Evolutionary conservation across 306 rosid genomes (phyloP).

Genomic region (Calophaca sinica): DNA sequence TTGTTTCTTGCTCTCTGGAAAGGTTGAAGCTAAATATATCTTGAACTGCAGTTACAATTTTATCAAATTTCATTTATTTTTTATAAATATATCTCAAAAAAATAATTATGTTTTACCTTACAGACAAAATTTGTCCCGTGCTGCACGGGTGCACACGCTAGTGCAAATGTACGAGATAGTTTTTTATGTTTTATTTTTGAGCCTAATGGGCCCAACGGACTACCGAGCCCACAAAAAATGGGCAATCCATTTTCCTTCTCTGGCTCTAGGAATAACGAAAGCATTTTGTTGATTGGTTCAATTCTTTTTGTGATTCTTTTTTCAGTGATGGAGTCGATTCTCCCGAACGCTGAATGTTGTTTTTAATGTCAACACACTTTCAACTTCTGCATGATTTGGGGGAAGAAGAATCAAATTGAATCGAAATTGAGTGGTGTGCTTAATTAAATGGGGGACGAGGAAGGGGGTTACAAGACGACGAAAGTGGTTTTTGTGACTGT

Average conservation of each 20-base stretch:
- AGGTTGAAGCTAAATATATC: too few relatives aligned
- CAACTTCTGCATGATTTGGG: not conserved
- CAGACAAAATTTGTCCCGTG: too few relatives aligned
- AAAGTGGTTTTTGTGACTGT: conserved; percentile 78
- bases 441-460: conserved; percentile 15
- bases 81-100: too few relatives aligned
- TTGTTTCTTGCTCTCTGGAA: too few relatives aligned
- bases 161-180: too few relatives aligned
- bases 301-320: conserved; percentile 12
- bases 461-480: not conserved
- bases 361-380: not conserved
- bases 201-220: not conserved
- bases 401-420: not conserved
- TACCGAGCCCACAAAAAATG: not conserved
- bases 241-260: not conserved
- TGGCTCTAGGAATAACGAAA: not conserved
- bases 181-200: not conserved
- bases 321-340: not conserved
- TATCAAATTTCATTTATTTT: too few relatives aligned
- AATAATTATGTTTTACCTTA: too few relatives aligned
- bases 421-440: not conserved
- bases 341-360: not conserved
- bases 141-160: too few relatives aligned
- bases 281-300: not conserved
- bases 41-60: too few relatives aligned